These are phyloP conservation scores for Yamadazyma ubonensis DNA, from an alignment of 805 yeast species.

Conservation along the genomic window DNA sequence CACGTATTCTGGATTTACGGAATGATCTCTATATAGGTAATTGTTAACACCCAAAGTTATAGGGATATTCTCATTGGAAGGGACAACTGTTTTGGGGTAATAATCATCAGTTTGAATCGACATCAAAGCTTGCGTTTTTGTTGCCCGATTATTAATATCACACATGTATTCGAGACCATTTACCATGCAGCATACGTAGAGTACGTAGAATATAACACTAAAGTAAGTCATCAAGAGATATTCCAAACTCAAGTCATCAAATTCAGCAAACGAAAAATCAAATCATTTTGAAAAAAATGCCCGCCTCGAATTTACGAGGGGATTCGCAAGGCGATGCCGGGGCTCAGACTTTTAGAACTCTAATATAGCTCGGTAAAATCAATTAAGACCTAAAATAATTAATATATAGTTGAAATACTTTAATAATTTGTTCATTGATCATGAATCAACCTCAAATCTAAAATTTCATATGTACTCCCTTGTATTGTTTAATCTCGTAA, in stretches of 20 bases:
- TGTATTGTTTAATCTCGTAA: no score
- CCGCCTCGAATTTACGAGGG: background rate
- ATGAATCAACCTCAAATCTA: no score
- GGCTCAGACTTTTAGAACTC: background rate
- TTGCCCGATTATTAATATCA: background rate
- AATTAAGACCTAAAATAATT: no score
- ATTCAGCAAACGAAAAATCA: background rate
- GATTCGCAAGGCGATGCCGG: background rate
- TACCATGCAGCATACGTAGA: background rate
- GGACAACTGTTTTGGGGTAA: slow-evolving; percentile 13
- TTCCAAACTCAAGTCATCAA: background rate
- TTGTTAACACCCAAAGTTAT: slow-evolving; percentile 13
- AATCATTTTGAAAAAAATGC: background rate
- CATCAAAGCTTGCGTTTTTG: background rate
- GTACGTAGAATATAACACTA: background rate
- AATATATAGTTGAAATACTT: no score
- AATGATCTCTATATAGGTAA: slow-evolving; percentile 9
- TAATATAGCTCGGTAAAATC: no score
- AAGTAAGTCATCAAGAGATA: background rate
- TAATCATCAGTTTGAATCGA: slow-evolving; percentile 9
- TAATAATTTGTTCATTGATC: no score
- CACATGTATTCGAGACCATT: slow-evolving; percentile 2
- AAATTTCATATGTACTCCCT: no score
- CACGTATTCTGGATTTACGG: background rate
- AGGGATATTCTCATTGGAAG: slow-evolving; percentile 11